phyloP scores from a whole-genome alignment of 345 rosid species.

The Gossypium herbaceum region DNA sequence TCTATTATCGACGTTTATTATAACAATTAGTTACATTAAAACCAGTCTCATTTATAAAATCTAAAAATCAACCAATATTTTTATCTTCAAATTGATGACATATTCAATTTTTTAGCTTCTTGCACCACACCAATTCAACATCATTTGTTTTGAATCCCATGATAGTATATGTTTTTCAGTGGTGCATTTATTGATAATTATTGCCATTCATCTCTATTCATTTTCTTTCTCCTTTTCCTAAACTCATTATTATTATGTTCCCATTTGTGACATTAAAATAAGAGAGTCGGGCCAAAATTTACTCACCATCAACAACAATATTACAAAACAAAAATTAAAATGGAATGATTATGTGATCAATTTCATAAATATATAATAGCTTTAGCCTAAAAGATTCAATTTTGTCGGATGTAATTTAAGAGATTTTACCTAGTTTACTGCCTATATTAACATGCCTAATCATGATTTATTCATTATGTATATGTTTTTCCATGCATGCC shows the following conservation, averaged over 20 bases:
- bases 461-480: slow-evolving; percentile 6
- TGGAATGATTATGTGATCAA: slow-evolving; percentile 28
- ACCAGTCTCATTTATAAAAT: too few species aligned
- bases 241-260: background rate
- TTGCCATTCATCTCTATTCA: slow-evolving; percentile 50
- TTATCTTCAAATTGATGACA: slow-evolving; percentile 32
- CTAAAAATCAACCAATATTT: too few species aligned
- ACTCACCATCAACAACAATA: slow-evolving; percentile 24
- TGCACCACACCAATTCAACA: slow-evolving; percentile 66
- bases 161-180: slow-evolving; percentile 38
- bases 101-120: slow-evolving; percentile 30
- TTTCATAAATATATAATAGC: slow-evolving; percentile 13
- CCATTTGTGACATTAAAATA: slow-evolving; percentile 10
- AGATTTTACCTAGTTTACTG: slow-evolving; percentile 13
- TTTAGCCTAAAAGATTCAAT: slow-evolving; percentile 28
- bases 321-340: slow-evolving; percentile 16
- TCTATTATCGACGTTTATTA: too few species aligned
- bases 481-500: background rate
- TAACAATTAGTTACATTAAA: too few species aligned
- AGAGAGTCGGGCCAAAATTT: slow-evolving; percentile 14
- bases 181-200: slow-evolving; percentile 28
- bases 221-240: slow-evolving; percentile 22
- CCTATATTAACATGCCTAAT: slow-evolving; percentile 13
- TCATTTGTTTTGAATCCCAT: slow-evolving; percentile 43
- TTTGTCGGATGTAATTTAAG: slow-evolving; percentile 37